phyloP scores from a whole-genome alignment of 2,329 filamentous ascomycete species.

The Exophiala calicioides region DNA sequence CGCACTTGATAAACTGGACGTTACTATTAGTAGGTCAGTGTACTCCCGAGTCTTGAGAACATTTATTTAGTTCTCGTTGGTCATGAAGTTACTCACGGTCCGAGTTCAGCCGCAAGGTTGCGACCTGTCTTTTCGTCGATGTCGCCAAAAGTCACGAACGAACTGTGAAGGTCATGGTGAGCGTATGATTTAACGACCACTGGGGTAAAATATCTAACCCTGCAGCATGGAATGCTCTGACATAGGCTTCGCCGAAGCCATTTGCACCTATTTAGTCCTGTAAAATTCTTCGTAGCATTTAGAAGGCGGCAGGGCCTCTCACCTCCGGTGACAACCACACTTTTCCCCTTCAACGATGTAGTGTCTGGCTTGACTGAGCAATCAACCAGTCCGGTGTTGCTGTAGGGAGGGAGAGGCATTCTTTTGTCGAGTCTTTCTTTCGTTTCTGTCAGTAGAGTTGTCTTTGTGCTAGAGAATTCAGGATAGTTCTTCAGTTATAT shows the following conservation, averaged over 20 bases:
- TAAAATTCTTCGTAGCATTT: too few species aligned
- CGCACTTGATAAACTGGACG: conserved; percentile 41
- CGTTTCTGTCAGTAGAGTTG: too few species aligned
- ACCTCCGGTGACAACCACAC: conserved; percentile 7
- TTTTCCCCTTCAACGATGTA: neutral
- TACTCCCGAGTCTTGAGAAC: neutral
- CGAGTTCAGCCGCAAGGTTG: conserved; percentile 20
- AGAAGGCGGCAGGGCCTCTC: too few species aligned
- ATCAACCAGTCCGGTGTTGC: conserved; percentile 9
- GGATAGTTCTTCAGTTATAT: too few species aligned
- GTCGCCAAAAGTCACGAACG: conserved; percentile 33
- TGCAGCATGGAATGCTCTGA: conserved; percentile 29
- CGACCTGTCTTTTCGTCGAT: conserved; percentile 44
- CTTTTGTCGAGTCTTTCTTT: too few species aligned
- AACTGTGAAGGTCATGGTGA: conserved; percentile 8
- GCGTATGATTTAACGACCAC: neutral
- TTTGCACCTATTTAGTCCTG: conserved; percentile 32
- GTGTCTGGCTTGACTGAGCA: conserved; percentile 6
- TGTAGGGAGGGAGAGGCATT: conserved; percentile 8
- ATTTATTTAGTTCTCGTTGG: too few species aligned
- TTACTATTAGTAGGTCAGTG: neutral
- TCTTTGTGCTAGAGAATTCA: too few species aligned
- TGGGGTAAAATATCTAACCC: conserved; percentile 10
- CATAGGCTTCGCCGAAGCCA: conserved; percentile 35
- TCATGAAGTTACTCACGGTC: conserved; percentile 2